phyloP scores from a whole-genome alignment of 306 rosid species.

The Pyrus bretschneideri region DNA sequence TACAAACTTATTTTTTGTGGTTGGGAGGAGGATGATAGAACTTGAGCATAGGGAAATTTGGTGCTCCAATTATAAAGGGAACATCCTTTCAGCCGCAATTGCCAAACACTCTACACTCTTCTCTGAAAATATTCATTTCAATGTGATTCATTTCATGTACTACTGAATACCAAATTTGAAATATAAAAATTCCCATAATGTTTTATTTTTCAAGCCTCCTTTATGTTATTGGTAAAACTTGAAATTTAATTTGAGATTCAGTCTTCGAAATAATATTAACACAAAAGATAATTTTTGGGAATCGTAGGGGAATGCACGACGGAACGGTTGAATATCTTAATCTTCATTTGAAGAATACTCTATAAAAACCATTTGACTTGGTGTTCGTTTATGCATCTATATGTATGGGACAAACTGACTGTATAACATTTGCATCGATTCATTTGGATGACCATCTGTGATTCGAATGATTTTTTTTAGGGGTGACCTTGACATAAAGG shows the following conservation, averaged over 20 bases:
- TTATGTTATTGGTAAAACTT: neutral
- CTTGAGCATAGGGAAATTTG: neutral
- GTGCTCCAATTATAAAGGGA: neutral
- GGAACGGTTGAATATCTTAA: neutral
- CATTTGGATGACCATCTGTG: neutral
- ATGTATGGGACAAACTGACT: neutral
- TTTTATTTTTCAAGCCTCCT: neutral
- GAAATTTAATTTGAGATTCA: neutral
- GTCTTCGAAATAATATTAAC: too few species aligned
- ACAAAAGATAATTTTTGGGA: too few species aligned
- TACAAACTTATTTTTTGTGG: neutral
- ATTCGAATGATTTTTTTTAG: too few species aligned
- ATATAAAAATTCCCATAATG: neutral
- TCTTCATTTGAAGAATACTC: too few species aligned
- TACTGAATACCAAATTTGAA: neutral
- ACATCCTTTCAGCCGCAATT: too few species aligned
- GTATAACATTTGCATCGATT: too few species aligned
- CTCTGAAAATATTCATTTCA: slow-evolving; percentile 1
- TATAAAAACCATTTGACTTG: neutral
- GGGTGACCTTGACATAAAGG: too few species aligned
- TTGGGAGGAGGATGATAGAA: neutral
- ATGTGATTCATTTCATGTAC: neutral
- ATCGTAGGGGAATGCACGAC: too few species aligned
- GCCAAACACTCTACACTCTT: neutral
- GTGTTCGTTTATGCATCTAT: neutral